Evolutionary conservation across 2,329 filamentous ascomycete species (phyloP).

Genomic region (Phyllosticta citribraziliensis): DNA sequence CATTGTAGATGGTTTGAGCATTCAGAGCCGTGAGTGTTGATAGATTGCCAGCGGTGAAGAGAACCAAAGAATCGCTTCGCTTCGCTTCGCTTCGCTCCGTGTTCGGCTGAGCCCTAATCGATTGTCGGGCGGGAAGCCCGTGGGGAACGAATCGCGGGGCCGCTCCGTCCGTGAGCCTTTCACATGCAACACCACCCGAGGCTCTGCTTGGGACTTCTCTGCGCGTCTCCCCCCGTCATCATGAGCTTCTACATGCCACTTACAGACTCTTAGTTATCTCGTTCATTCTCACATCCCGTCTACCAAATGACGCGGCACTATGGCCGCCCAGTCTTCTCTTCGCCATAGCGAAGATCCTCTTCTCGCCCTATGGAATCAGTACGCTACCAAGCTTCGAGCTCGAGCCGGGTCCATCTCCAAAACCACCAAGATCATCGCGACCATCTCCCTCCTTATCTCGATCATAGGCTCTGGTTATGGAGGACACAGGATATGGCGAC

Average conservation of each 20-base stretch:
- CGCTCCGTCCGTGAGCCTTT: background rate
- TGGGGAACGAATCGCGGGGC: background rate
- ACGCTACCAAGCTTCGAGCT: slow-evolving; percentile 38
- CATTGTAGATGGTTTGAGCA: background rate
- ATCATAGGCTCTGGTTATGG: slow-evolving; percentile 75
- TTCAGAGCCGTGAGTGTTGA: background rate
- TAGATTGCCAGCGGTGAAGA: background rate
- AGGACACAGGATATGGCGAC: slow-evolving; percentile 66
- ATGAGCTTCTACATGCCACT: background rate
- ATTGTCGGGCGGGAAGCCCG: background rate
- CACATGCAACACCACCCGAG: background rate
- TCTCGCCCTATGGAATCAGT: slow-evolving; percentile 37
- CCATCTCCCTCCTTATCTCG: slow-evolving; percentile 63
- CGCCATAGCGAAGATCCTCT: slow-evolving; percentile 37
- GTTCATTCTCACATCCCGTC: background rate
- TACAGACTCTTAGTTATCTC: background rate
- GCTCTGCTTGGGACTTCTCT: background rate
- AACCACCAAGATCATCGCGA: slow-evolving; percentile 63
- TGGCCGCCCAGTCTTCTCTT: slow-evolving; percentile 85
- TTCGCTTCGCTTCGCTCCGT: too few species aligned
- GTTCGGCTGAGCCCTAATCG: too few species aligned
- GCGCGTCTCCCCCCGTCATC: background rate
- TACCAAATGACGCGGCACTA: slow-evolving; percentile 29
- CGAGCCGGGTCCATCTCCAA: slow-evolving; percentile 56
- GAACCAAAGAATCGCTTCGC: too few species aligned